Conservation (phyloP, 2,329 filamentous ascomycete species). For the Cladophialophora carrionii region DNA sequence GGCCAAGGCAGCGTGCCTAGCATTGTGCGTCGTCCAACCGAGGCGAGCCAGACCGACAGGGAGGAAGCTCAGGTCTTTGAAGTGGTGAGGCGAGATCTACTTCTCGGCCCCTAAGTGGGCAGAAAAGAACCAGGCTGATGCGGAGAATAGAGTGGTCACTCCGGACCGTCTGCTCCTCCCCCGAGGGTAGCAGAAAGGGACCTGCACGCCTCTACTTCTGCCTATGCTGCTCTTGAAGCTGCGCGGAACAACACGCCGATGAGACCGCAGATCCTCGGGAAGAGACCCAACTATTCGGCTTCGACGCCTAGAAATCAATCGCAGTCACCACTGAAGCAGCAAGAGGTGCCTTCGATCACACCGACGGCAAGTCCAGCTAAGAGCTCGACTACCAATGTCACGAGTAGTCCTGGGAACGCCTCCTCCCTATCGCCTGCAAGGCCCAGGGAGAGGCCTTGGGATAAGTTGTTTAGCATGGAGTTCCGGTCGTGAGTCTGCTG, state of each 20-base stretch:
- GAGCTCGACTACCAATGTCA: neutral
- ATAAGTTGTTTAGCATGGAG: constrained; percentile 51
- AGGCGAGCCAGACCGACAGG: constrained; percentile 38
- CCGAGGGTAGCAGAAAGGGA: neutral
- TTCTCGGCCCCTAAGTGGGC: constrained; percentile 47
- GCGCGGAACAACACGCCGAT: constrained; percentile 4
- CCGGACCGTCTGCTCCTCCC: neutral
- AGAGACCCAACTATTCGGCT: constrained; percentile 11
- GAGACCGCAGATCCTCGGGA: constrained; percentile 10
- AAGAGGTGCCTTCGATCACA: constrained; percentile 6
- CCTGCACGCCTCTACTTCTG: constrained; percentile 1
- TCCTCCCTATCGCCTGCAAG: constrained; percentile 37
- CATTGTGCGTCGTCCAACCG: constrained; percentile 32
- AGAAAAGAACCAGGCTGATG: constrained; percentile 10
- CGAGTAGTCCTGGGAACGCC: constrained; percentile 18
- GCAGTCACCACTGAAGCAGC: constrained; percentile 29
- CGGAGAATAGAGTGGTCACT: constrained; percentile 8
- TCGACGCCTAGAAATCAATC: constrained; percentile 16
- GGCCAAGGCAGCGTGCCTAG: constrained; percentile 19
- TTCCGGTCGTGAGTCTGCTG: constrained; percentile 39
- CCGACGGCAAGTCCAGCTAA: constrained; percentile 26
- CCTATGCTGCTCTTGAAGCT: constrained; percentile 8
- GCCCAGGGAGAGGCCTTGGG: constrained; percentile 43
- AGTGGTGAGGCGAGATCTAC: constrained; percentile 55
- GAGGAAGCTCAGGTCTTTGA: constrained; percentile 50